Percentiles rank a stretch among this genome's conserved stretches.
These are phyloP conservation scores for Alternaria hordeiaustralica DNA, from an alignment of 2,329 filamentous ascomycete species.

Conservation along the genomic window DNA sequence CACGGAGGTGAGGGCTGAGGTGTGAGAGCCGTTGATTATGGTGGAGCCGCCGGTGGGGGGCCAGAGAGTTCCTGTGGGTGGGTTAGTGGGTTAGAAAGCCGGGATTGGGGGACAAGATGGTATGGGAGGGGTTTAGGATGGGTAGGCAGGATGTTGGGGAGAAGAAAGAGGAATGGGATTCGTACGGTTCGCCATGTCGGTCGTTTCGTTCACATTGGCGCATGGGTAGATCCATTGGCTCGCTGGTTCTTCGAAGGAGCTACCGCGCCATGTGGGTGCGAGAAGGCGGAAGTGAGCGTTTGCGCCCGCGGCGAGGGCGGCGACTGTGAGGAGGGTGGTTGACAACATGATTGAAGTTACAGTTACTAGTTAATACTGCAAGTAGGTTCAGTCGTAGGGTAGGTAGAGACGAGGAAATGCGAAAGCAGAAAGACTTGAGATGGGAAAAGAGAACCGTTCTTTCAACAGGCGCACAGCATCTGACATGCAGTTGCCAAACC, in stretches of 20 bases:
- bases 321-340: slow-evolving; percentile 24
- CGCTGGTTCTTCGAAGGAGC: slow-evolving; percentile 46
- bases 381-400: no score
- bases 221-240: slow-evolving; percentile 53
- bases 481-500: slow-evolving; percentile 6
- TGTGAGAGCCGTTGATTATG: slow-evolving; percentile 50
- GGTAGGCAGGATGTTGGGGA: neutral
- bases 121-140: no score
- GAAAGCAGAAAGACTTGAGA: neutral
- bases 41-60: slow-evolving; percentile 54
- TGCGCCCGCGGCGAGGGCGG: slow-evolving; percentile 38
- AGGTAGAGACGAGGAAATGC: neutral
- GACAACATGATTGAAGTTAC: slow-evolving; percentile 23
- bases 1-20: slow-evolving; percentile 54
- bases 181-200: slow-evolving; percentile 51
- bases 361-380: neutral
- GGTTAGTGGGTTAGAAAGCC: neutral
- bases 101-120: neutral
- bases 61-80: slow-evolving; percentile 44
- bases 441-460: neutral
- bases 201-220: slow-evolving; percentile 50
- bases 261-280: slow-evolving; percentile 52
- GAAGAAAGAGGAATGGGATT: neutral
- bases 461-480: neutral
- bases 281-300: slow-evolving; percentile 54